Conservation (phyloP, 2,329 filamentous ascomycete genomes). For the Arthroderma sp. region DNA sequence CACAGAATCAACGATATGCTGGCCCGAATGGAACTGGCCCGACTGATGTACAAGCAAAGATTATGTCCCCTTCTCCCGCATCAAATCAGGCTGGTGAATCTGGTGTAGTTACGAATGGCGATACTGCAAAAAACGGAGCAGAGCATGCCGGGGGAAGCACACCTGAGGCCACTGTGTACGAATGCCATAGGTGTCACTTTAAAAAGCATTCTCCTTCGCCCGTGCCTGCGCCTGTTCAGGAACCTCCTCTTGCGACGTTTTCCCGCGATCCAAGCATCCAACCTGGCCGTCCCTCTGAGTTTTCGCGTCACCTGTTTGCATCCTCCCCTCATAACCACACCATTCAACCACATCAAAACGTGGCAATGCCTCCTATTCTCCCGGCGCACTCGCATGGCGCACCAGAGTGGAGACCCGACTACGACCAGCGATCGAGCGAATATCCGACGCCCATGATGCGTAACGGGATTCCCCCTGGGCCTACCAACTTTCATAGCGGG, state of each 20-base stretch:
- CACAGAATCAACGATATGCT: slow-evolving; percentile 3
- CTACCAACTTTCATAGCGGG: slow-evolving; percentile 16
- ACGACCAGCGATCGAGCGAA: slow-evolving; percentile 22
- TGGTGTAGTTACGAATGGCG: neutral
- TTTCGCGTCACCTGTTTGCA: slow-evolving; percentile 18
- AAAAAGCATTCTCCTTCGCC: slow-evolving; percentile 28
- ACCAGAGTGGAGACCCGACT: slow-evolving; percentile 23
- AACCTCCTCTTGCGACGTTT: slow-evolving; percentile 24
- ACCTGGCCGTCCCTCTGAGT: slow-evolving; percentile 21
- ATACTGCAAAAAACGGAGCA: neutral
- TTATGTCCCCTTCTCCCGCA: neutral
- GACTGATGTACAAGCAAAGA: neutral
- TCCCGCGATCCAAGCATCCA: slow-evolving; percentile 21
- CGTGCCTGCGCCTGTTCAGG: slow-evolving; percentile 17
- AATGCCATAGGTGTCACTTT: slow-evolving; percentile 61
- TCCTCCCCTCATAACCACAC: slow-evolving; percentile 14
- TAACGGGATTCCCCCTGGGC: slow-evolving; percentile 16
- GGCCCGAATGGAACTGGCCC: neutral
- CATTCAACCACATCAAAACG: slow-evolving; percentile 4
- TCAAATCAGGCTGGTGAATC: neutral
- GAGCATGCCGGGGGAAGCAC: too few species aligned
- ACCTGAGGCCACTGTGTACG: slow-evolving; percentile 31
- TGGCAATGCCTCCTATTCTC: slow-evolving; percentile 15
- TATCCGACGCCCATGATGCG: slow-evolving; percentile 20
- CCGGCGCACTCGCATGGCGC: slow-evolving; percentile 16